Evolutionary conservation across 2,329 filamentous ascomycete species (phyloP), one percentile per base, ranked within the genome.

Genomic region (Trichophyton mentagrophytes): DNA sequence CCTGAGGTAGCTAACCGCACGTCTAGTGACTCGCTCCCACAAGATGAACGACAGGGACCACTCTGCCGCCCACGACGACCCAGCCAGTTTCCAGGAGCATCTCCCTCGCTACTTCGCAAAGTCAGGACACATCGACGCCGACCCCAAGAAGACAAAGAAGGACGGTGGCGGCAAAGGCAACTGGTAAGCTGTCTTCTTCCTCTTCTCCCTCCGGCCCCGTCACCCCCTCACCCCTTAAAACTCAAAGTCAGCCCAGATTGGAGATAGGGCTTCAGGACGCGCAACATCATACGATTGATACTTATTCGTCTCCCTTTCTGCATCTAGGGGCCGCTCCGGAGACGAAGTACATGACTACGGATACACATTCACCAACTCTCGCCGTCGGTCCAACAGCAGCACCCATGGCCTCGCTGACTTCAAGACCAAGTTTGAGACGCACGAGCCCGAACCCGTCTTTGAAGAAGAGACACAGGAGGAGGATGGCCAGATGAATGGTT

Each of bases 61-160:
- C 79, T 84, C 85, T 69, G 87, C 82, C 70, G 78, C 89, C 67
- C 86, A 87, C 66, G 88, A 93, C 69, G 88, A 87, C 72, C 8
- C 83, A 61, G 85, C 83, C 64, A 74, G 80, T 58, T 79, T 84
- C 60, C 81, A 87, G 65, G 87, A 93, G 67, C 82, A 87, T 69
- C 78, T 95, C 30, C 92, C 93, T 71, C 89, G 90, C 71, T 97
- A 88, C 83, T 97, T 97, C 74, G 90, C 84, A 75, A 96, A 96
- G 79, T 78, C 84, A 63, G 92, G 92, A 66, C 86, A 87, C 71
- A 79, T 84, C 69, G 90, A 90, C 71, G 80, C 81, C 67, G 89
- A 95, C 71, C 92, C 93, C 64, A 90, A 89, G 76, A 93, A 95
- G 81, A 86, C 88, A 72, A 99, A 99, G 85, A 99, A 99, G 80